These are phyloP conservation scores for Solanum gracilifrons DNA, from an alignment of 257 asterid genomes.

Conservation along the genomic window DNA sequence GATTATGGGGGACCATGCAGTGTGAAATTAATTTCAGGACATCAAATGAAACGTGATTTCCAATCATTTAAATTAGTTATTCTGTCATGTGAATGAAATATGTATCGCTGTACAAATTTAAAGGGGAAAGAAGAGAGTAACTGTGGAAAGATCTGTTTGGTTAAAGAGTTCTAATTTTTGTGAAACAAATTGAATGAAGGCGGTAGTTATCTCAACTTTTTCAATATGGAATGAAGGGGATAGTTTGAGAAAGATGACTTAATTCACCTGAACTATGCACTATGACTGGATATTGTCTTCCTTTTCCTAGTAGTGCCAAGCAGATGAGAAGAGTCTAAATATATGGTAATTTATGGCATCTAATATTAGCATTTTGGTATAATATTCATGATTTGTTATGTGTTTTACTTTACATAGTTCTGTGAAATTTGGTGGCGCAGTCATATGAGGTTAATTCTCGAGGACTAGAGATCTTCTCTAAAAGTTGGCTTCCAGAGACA, in stretches of 20 bases:
- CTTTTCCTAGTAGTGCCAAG: background rate
- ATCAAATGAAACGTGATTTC: background rate
- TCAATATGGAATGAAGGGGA: background rate
- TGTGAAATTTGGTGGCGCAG: conserved; percentile 9
- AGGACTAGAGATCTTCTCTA: conserved; percentile 28
- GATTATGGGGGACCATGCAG: background rate
- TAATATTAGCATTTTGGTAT: background rate
- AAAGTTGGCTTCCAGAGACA: conserved; percentile 30
- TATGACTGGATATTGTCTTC: background rate
- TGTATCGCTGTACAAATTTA: background rate
- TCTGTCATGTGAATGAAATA: background rate
- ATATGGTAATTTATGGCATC: background rate
- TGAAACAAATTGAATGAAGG: background rate
- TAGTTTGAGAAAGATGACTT: background rate
- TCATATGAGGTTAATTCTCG: conserved; percentile 23
- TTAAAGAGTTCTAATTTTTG: background rate
- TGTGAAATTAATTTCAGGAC: background rate
- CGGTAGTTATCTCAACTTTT: background rate
- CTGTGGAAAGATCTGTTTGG: background rate
- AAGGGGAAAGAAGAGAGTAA: background rate
- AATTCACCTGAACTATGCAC: background rate
- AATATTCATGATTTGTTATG: background rate
- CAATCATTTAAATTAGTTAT: background rate
- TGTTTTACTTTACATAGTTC: background rate
- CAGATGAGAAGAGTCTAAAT: background rate